Evolutionary conservation across 2,329 filamentous ascomycete species (phyloP).

Genomic region (Leptographium galeiforme): DNA sequence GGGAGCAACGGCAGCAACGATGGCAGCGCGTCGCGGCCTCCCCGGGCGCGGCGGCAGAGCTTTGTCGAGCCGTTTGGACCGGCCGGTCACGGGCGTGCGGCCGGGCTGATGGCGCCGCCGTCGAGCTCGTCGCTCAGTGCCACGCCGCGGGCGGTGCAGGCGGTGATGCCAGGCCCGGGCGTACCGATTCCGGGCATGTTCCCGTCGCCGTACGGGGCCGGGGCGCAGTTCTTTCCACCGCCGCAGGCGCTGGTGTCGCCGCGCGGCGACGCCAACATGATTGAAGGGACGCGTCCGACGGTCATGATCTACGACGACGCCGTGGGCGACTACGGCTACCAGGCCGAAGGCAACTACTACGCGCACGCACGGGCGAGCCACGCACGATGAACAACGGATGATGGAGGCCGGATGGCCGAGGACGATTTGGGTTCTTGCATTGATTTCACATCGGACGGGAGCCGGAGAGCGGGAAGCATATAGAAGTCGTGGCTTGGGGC

Average conservation of each 20-base stretch:
- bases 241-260: not conserved
- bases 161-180: not conserved
- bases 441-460: not conserved
- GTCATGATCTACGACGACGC: not conserved
- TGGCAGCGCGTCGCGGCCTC: constrained; percentile 4
- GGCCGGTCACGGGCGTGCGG: constrained; percentile 7
- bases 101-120: not conserved
- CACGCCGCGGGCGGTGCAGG: not conserved
- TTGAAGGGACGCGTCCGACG: not conserved
- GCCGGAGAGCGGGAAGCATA: not conserved
- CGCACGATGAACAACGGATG: not conserved
- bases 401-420: no score
- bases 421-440: not conserved
- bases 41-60: constrained; percentile 14
- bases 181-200: not conserved
- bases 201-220: not conserved
- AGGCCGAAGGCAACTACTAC: not conserved
- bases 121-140: not conserved
- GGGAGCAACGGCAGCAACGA: not conserved
- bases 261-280: not conserved
- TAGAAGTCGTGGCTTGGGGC: not conserved
- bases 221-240: not conserved
- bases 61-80: constrained; percentile 17
- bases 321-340: not conserved
- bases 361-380: not conserved